Evolutionary conservation across 2,329 filamentous ascomycete species (phyloP), one percentile per base, ranked within the genome.

Genomic region (Cordyceps militaris): DNA sequence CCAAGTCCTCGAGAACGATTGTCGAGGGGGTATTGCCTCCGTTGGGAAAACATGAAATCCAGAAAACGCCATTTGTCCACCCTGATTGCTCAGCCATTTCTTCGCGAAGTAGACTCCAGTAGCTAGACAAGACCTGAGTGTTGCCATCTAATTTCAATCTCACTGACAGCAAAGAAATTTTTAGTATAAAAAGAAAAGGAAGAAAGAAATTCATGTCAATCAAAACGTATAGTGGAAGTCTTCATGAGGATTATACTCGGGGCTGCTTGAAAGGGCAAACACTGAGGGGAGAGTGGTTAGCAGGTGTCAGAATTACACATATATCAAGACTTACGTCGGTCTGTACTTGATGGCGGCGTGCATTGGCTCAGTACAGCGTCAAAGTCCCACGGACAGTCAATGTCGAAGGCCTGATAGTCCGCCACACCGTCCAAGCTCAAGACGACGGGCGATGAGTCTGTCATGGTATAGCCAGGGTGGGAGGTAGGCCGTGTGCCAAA

Each of bases 321-420:
- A 49, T 6, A 24, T 14, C n/a, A 16, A 24, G 14, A 40, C 47
- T 26, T 36, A 57, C 55, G 8, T 57, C n/a, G 55, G 23, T 46
- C 47, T 5, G 26, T 9, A n/a, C 6, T 32, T 32, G n/a, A 16
- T 30, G 36, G 10, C 4, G 44, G 55, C 16, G 32, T 46, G n/a
- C 47, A 57, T 44, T 63, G 38, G 11, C 63, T 63, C 38, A 65
- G 44, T 9, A 66, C 59, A 13, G 56, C 58, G 26, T 66, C 61
- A 8, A 65, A 24, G 9, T 66, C 64, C 61, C 61, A 65, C 19
- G 64, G 62, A 34, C 53, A 64, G 24, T 63, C 57, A 42, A 66
- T 63, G 49, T 66, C 63, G 34, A 63, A 64, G 34, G 56, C 57
- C 16, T 66, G 59, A 32, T 63, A 57, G 21, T 66, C 60, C 1